Evolutionary conservation across 169 alveolate species (phyloP).

Genomic region (Eimeria brunetti): DNA sequence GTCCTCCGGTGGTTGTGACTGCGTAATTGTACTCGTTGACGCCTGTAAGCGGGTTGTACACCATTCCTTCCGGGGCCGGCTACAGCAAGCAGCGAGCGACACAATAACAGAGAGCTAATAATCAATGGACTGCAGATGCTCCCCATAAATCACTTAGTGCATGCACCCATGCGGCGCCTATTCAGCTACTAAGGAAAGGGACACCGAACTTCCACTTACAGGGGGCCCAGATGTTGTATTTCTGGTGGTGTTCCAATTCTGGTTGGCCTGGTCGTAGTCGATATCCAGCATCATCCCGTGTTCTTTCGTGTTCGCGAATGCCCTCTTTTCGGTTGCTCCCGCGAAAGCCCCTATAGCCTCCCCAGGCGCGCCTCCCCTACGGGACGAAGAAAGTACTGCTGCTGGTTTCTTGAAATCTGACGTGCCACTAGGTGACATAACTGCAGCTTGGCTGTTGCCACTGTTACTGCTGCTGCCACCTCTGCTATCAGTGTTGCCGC

Average conservation of each 20-base stretch:
- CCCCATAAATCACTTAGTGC: background rate
- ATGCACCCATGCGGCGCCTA: background rate
- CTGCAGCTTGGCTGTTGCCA: background rate
- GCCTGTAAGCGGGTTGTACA: constrained; percentile 62
- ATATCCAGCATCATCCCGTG: constrained; percentile 75
- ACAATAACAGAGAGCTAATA: background rate
- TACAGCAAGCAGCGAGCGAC: background rate
- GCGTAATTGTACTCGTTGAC: constrained; percentile 57
- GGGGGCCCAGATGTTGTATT: constrained; percentile 43
- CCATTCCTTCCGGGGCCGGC: constrained; percentile 68
- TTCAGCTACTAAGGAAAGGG: background rate
- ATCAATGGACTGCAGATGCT: background rate
- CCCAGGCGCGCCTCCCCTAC: background rate
- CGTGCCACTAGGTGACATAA: background rate
- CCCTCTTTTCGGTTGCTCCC: constrained; percentile 7
- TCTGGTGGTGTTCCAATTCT: background rate
- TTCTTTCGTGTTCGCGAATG: constrained; percentile 15
- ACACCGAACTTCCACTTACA: background rate
- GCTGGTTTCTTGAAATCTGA: background rate
- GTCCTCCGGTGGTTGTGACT: constrained; percentile 52
- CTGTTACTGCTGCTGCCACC: background rate
- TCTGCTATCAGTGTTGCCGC: constrained; percentile 18
- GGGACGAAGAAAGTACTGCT: background rate
- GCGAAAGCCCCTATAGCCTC: background rate
- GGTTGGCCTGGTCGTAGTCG: constrained; percentile 75